Conservation (phyloP, 2,329 filamentous ascomycete species). For the Colletotrichum tropicale region DNA sequence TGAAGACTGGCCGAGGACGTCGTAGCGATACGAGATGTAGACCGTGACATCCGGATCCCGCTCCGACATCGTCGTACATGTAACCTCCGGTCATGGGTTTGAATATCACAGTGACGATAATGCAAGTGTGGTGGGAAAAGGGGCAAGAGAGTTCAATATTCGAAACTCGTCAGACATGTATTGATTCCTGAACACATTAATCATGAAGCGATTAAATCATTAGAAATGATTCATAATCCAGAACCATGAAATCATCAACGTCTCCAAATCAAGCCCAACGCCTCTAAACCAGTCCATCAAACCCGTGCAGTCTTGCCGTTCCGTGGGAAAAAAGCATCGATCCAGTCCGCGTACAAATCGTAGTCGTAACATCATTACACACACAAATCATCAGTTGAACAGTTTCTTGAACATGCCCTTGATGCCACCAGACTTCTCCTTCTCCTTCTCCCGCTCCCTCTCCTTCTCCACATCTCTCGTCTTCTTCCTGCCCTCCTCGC, state of each 20-base stretch:
- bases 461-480: conserved; percentile 22
- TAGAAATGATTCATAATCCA: neutral
- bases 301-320: neutral
- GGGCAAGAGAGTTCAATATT: neutral
- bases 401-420: conserved; percentile 41
- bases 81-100: neutral
- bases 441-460: conserved; percentile 33
- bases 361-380: conserved; percentile 16
- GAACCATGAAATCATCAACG: neutral
- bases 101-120: neutral
- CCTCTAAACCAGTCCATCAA: neutral
- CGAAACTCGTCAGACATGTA: neutral
- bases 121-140: neutral
- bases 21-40: neutral
- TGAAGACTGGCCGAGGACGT: neutral
- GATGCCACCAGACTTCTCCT: conserved; percentile 36
- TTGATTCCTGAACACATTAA: neutral
- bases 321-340: neutral
- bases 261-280: neutral
- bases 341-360: conserved; percentile 37
- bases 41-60: neutral
- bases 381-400: conserved; percentile 29
- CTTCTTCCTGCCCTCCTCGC: neutral
- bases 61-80: neutral
- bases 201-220: neutral